Evolutionary conservation across 108 stramenopile genomes (phyloP), one percentile per base, ranked within the genome.

Genomic region (Cyclotella baltica): DNA sequence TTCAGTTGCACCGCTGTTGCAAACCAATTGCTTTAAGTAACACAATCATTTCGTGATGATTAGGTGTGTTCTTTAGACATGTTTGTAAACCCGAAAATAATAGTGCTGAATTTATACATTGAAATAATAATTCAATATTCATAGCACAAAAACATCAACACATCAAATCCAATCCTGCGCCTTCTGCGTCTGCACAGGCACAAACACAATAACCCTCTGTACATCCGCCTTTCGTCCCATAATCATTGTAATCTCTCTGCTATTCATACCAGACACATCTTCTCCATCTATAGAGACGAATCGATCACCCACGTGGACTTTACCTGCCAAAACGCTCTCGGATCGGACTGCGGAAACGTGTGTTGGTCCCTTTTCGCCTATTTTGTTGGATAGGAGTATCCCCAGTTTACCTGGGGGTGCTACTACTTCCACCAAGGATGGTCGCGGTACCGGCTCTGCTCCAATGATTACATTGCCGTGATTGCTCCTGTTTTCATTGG

Each of bases 341-440:
- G 77, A 78, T 28, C 77, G 70, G 28, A 78, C 77, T 1, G 69
- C 62, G 18, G 77, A 78, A 3, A 78, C 70, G 30, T 78, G 77
- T 0, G 77, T 78, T 9, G 77, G 77, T 65, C 77, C 77, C 18
- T 33, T 15, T 18, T 56, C 10, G 0, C 62, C 59, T 3, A 33
- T 23, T 34, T 63, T 63, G 34, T 89, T 88, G 25, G 88, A 81
- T 13, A 93, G 87, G 63, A 93, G 85, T 33, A 93, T 81, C 30
- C 92, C 92, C 31, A 93, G 76, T 65, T 89, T 90, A 16, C 92
- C 92, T 0, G 89, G 85, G 34, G 92, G 92, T 9, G 87, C 88
- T 2, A 82, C 29, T 13, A 86, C 72, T 48, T 70, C 70, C 29
- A 78, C 62, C 15, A 55, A 22, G 1, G 52, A 55, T 0, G 50